Evolutionary conservation across 2,329 filamentous ascomycete species (phyloP).

Genomic region (Cladosporium sp.): DNA sequence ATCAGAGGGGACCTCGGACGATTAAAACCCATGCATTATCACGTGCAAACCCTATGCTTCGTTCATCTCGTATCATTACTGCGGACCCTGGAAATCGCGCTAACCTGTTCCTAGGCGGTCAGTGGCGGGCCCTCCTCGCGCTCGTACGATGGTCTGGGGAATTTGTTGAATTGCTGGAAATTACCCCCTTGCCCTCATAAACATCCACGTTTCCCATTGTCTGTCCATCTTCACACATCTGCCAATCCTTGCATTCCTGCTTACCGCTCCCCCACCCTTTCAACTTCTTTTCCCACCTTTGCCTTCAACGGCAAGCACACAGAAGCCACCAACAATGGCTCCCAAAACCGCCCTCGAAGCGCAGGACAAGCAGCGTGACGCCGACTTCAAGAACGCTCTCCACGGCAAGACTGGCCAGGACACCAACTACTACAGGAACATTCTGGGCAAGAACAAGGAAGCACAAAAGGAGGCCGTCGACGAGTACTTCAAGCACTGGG

Average conservation of each 20-base stretch:
- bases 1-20: too few relatives aligned
- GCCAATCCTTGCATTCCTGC: slow-evolving; percentile 1
- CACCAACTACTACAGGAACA: slow-evolving; percentile 76
- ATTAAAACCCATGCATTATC: background rate
- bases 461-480: slow-evolving; percentile 80
- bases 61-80: background rate
- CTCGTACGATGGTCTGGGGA: slow-evolving; percentile 4
- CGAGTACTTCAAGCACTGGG: slow-evolving; percentile 96
- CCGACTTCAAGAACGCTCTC: slow-evolving; percentile 82
- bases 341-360: slow-evolving; percentile 35
- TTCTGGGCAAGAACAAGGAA: slow-evolving; percentile 75
- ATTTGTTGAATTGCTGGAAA: slow-evolving; percentile 4
- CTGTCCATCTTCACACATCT: background rate
- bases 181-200: slow-evolving; percentile 2
- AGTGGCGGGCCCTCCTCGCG: background rate
- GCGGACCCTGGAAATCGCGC: background rate
- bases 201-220: slow-evolving; percentile 1
- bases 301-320: slow-evolving; percentile 7
- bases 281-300: background rate
- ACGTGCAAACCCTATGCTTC: background rate
- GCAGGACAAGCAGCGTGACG: slow-evolving; percentile 39
- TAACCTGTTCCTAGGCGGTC: slow-evolving; percentile 4
- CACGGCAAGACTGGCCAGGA: slow-evolving; percentile 68
- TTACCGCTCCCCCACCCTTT: background rate
- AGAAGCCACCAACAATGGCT: slow-evolving; percentile 9